These are phyloP conservation scores for Fusarium abutilonis DNA, from an alignment of 2,329 filamentous ascomycete genomes.

Conservation along the genomic window DNA sequence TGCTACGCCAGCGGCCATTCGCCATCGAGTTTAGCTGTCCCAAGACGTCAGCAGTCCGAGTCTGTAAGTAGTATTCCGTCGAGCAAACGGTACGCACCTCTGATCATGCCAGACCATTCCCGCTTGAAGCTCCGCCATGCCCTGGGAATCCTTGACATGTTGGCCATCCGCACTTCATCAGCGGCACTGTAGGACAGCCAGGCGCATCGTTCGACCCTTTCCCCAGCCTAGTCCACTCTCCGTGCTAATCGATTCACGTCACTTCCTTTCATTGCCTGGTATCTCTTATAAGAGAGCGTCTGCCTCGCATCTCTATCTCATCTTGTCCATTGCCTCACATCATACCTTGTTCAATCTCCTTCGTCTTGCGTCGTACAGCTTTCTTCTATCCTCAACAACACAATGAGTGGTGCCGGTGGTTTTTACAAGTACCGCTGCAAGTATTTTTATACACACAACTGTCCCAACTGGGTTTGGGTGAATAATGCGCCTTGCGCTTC, in stretches of 20 bases:
- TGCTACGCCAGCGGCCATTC: conserved; percentile 46
- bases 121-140: conserved; percentile 40
- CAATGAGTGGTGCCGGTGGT: conserved; percentile 53
- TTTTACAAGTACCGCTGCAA: conserved; percentile 66
- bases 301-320: conserved; percentile 28
- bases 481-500: conserved; percentile 60
- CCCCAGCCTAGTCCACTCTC: conserved; percentile 37
- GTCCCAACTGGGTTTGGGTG: conserved; percentile 65
- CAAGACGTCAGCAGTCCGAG: conserved; percentile 43
- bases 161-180: conserved; percentile 39
- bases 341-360: conserved; percentile 17
- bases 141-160: conserved; percentile 45
- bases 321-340: conserved; percentile 26
- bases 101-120: conserved; percentile 46
- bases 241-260: conserved; percentile 41
- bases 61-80: conserved; percentile 33
- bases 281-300: conserved; percentile 42
- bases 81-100: conserved; percentile 41
- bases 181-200: conserved; percentile 41
- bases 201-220: conserved; percentile 46
- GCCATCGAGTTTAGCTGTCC: conserved; percentile 43
- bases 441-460: conserved; percentile 63
- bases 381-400: conserved; percentile 21
- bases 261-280: conserved; percentile 37
- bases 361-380: conserved; percentile 6